Base-by-base conservation (phyloP, 192 early-diverging fungal genomes). In the Pecoramyces ruminantium region DNA sequence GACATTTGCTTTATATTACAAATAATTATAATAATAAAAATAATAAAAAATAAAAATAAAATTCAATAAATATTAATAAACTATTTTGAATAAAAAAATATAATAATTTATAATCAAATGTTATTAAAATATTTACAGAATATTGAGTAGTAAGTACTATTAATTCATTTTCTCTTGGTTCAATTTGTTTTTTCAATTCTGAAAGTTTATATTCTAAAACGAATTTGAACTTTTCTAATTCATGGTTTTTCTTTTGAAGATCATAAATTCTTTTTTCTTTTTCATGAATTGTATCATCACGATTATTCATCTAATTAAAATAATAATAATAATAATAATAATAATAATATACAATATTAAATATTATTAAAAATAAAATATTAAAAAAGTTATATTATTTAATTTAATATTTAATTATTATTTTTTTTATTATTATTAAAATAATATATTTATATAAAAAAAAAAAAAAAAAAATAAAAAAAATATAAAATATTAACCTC, bases 181-280 rank as follows among this genome's bases (percentile, higher is more conserved):
- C 87, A 38, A 89, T 85, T 77, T 90, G 89, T 79, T 90, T 90
- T 30, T 85, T 83, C 18, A 90, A 79, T 82, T 90, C 89, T 28
- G 87, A 78, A 30, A 90, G 87, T 80, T 90, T 90, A 81, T 88
- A 90, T 78, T 90, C 89, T 30, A 90, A 82, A 16, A 90, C 89
- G 82, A 90, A 90, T 79, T 90, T 90, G 83, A 90, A 90, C 82
- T 90, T 90, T 83, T 90, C 89, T 30, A 90, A 85, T 79, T 90
- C 89, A 79, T 90, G 87, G 78, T 90, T 90, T 77, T 90, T 90
- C 78, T 90, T 90, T 79, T 88, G 85, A 21, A 90, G 78, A 80
- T 90, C 89, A 78, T 87, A 89, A 79, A 90, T 90, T 29, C 89
- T 85, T 79, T 90, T 90, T 58, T 88, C 87, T 81, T 90, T 90